These are phyloP conservation scores for Hericium coralloides DNA, from an alignment of 768 basidiomycete genomes.

Conservation along the genomic window DNA sequence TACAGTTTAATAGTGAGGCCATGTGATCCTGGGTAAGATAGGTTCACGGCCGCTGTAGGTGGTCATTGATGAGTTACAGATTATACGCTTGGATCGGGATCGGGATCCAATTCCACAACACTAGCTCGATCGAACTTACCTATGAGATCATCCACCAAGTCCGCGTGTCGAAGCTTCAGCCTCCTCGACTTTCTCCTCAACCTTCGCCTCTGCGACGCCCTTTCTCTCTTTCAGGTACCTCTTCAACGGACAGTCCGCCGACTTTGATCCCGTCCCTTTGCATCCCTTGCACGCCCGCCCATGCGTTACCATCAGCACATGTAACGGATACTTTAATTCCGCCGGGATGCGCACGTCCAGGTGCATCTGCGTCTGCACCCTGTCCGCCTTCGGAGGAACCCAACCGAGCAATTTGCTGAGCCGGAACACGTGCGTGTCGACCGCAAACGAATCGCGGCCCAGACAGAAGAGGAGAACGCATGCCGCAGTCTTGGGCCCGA, in stretches of 20 bases:
- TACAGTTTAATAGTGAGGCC: no score
- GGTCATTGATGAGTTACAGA: no score
- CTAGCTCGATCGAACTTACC: no score
- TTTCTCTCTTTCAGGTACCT: conserved; percentile 23
- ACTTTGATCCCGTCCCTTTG: conserved; percentile 26
- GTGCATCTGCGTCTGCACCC: conserved; percentile 48
- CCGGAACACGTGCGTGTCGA: conserved; percentile 56
- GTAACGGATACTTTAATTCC: conserved; percentile 47
- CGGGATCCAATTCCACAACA: no score
- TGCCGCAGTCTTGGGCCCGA: conserved; percentile 56
- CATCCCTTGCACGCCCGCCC: conserved; percentile 48
- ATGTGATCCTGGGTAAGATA: no score
- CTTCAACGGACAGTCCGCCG: conserved; percentile 26
- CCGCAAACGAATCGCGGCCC: conserved; percentile 51
- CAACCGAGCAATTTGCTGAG: conserved; percentile 42
- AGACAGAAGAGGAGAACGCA: conserved; percentile 56
- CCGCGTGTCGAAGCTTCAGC: neutral
- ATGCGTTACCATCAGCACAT: conserved; percentile 51
- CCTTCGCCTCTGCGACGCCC: conserved; percentile 11
- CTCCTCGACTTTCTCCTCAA: neutral
- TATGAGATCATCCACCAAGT: no score
- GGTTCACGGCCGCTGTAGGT: no score
- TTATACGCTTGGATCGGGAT: no score
- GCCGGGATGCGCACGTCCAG: conserved; percentile 42
- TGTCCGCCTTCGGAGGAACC: conserved; percentile 38